Evolutionary conservation across 148 eudicot species (phyloP), one percentile per base, ranked within the genome.

Genomic region (Vaccinium vitisidaea): DNA sequence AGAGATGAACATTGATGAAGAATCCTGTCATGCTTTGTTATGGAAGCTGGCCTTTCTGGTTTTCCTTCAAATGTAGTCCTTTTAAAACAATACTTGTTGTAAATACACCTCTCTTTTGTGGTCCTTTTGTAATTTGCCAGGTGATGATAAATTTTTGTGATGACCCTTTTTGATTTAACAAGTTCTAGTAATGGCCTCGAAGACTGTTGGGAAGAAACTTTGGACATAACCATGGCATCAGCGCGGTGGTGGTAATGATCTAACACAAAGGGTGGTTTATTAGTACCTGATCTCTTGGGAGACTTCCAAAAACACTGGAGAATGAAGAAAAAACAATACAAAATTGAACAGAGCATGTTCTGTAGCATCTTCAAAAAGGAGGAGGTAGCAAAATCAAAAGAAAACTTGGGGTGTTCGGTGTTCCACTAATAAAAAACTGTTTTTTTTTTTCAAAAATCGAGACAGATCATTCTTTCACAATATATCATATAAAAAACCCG

Each of bases 1-100:
- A 49, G 80, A 75, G 79, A 76, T 76, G 53, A 30, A 76, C 16
- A n/a, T 76, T 48, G 80, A 76, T 76, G 80, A 76, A 76, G 80
- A 76, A 76, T 49, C 80, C 56, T 76, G 19, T n/a, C 30, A 49
- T 76, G 55, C 52, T 49, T 49, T 21, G 12, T 48, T 19, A n/a
- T 10, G 32, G 80, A 76, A 50, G 58, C 56, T 76, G 80, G 32
- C 4, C 30, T 75, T 75, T 46, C 79, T 49, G 55, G 79, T 76
- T 49, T 76, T 23, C 16, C 0, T 76, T n/a, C 52, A 49, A 76
- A 23, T 49, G 32, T 49, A 12, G 5, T 52, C 36, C 61, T 25
- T 75, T 36, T 49, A 49, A 5, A 11, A n/a, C 32, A 19, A 12
- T 18, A 19, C 53, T 75, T 1, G 3, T 75, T 75, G 78, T 75